phyloP scores from a whole-genome alignment of 805 yeast species.

The Zygoascus ofunaensis region DNA sequence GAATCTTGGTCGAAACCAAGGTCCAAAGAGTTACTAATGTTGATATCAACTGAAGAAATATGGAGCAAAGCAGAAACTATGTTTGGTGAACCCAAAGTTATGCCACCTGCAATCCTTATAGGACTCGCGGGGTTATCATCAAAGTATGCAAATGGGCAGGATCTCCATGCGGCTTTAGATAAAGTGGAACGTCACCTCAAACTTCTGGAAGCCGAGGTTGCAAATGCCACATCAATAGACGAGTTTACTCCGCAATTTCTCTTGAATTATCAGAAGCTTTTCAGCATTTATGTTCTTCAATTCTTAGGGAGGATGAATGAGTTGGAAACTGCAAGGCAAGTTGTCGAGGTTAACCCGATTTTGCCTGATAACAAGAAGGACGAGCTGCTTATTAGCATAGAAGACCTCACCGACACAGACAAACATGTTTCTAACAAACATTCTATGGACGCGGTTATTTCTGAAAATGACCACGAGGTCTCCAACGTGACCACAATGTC shows the following conservation, averaged over 20 bases:
- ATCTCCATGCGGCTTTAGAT: not conserved
- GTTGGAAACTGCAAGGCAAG: not conserved
- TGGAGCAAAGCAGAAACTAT: conserved; percentile 4
- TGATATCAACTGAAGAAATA: conserved; percentile 2
- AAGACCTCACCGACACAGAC: not conserved
- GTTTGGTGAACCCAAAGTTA: not conserved
- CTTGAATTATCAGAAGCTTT: not conserved
- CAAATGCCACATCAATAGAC: too few relatives aligned
- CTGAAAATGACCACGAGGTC: not conserved
- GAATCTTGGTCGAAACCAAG: conserved; percentile 3
- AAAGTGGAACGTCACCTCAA: not conserved
- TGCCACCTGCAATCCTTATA: not conserved
- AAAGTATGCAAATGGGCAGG: not conserved
- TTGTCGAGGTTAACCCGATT: not conserved
- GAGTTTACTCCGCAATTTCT: not conserved
- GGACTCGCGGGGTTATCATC: not conserved
- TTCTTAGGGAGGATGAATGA: not conserved
- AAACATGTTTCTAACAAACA: not conserved
- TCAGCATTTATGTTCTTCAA: too few relatives aligned
- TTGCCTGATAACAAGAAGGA: not conserved
- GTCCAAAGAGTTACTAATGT: conserved; percentile 1
- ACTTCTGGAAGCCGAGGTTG: not conserved
- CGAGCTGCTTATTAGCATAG: not conserved
- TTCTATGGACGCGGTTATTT: not conserved
- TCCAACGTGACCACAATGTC: not conserved